Evolutionary conservation across 2,329 filamentous ascomycete genomes (phyloP).

Genomic region (Trichoderma brevicompactum): DNA sequence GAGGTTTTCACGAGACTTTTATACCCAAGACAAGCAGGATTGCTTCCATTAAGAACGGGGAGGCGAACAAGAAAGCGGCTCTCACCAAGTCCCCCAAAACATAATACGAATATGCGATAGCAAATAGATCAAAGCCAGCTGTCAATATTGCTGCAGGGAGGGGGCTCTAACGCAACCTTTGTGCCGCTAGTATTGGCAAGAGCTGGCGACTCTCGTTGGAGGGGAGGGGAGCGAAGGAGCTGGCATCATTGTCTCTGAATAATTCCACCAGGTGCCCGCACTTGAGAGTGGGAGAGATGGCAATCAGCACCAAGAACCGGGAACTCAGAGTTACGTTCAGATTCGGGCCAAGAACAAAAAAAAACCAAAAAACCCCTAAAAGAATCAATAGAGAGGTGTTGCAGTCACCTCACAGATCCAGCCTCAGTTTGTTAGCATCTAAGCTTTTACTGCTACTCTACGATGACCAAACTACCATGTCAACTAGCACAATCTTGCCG

Average conservation of each 20-base stretch:
- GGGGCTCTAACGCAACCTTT: background rate
- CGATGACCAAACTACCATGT: too few relatives aligned
- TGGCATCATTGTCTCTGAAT: constrained; percentile 13
- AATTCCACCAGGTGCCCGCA: background rate
- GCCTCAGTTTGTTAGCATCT: too few relatives aligned
- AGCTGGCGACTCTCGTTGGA: background rate
- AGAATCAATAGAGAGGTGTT: too few relatives aligned
- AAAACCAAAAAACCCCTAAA: too few relatives aligned
- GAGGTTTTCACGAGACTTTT: too few relatives aligned
- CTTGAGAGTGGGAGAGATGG: background rate
- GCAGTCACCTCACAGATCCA: too few relatives aligned
- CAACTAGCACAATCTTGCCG: too few relatives aligned
- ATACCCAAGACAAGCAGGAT: too few relatives aligned
- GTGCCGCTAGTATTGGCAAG: background rate
- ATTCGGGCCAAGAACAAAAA: background rate
- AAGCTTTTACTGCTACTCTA: too few relatives aligned
- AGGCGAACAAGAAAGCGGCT: too few relatives aligned
- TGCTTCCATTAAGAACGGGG: too few relatives aligned
- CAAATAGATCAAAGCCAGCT: background rate
- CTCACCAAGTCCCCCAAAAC: too few relatives aligned
- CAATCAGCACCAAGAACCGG: constrained; percentile 19
- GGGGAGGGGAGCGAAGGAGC: background rate
- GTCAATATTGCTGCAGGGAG: background rate
- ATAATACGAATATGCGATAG: background rate
- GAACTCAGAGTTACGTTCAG: background rate